Evolutionary conservation across 768 basidiomycete species (phyloP), one percentile per base, ranked within the genome.

Genomic region (Phylloporus arenicola): DNA sequence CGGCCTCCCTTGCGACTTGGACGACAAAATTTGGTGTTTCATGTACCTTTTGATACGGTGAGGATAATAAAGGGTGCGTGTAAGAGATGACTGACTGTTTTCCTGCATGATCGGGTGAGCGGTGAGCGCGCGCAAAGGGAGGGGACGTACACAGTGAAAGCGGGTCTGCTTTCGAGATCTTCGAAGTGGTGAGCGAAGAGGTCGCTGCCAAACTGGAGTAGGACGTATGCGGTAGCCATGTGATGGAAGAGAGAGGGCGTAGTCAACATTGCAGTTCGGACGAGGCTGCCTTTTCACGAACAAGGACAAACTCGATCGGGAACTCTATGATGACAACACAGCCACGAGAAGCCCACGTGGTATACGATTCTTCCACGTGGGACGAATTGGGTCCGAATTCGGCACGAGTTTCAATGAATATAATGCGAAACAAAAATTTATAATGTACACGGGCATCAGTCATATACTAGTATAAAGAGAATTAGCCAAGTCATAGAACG

Each of bases 131-230:
- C 7, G 19, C 43, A 10, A 40, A 10, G 46, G 5, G 31, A 25
- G 25, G 25, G 39, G 50, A 60, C 86, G 54, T 63, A 88, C 86
- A 88, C 64, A 1, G 83, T 78, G 64, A 87, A 89, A 1, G 86
- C 87, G 20, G 72, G 69, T 31, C 79, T 75, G 30, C 77, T 75
- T 54, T 86, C 83, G 10, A 76, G 63, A 64, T 89, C 86, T 62
- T 82, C 76, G 57, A 81, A 87, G 29, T 68, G 68, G 47, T 79
- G 77, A 39, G 72, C 75, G 67, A 83, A 80, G 0, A 79, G 79
- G 61, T 88, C 78, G 42, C 74, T 70, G n/a, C 80, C 82, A 59
- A 75, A 84, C 62, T 88, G 85, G 45, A 81, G 70, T 44, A 88
- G 77, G 24, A 78, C 66, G 55, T 78, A 76, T 25, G 72, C 47